These are phyloP conservation scores for Myxozyma geophila DNA, from an alignment of 805 yeast species.

Conservation along the genomic window DNA sequence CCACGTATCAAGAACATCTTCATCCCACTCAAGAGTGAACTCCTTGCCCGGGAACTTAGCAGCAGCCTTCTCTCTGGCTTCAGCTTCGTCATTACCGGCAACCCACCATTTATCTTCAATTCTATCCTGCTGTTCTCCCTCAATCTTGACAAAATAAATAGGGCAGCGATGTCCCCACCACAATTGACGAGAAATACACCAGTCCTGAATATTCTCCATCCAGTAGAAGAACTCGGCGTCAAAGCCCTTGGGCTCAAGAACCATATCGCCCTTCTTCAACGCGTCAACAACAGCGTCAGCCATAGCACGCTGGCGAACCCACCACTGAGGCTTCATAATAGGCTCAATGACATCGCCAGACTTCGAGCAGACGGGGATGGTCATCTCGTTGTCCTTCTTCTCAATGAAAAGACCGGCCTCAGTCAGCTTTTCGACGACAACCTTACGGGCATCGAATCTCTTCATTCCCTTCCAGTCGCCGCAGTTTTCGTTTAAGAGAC, in stretches of 20 bases:
- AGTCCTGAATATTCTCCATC: conserved; percentile 95
- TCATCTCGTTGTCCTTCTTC: conserved; percentile 94
- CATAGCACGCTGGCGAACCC: conserved; percentile 91
- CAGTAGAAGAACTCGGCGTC: conserved; percentile 94
- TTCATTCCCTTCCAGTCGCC: conserved; percentile 91
- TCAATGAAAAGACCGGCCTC: conserved; percentile 75
- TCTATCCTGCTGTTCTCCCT: conserved; percentile 66
- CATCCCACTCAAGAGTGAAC: conserved; percentile 88
- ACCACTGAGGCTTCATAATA: conserved; percentile 97
- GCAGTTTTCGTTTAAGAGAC: conserved; percentile 85
- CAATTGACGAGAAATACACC: conserved; percentile 95
- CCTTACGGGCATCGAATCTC: conserved; percentile 90
- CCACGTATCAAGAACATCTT: conserved; percentile 98
- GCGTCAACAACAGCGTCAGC: conserved; percentile 86
- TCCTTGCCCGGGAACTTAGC: conserved; percentile 70
- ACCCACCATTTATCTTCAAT: conserved; percentile 81
- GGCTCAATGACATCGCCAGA: conserved; percentile 98
- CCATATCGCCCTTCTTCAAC: conserved; percentile 78
- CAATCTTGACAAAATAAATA: conserved; percentile 82
- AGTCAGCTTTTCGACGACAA: conserved; percentile 80
- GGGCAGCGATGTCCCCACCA: conserved; percentile 99
- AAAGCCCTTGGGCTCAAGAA: conserved; percentile 84
- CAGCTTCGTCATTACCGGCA: conserved; percentile 81
- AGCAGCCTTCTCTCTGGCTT: conserved; percentile 82
- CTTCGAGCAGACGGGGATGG: conserved; percentile 91